Percentiles rank a stretch among this genome's conserved stretches.
phyloP scores from a whole-genome alignment of 305 asterid genomes.

The Stenogyne calaminthoides region DNA sequence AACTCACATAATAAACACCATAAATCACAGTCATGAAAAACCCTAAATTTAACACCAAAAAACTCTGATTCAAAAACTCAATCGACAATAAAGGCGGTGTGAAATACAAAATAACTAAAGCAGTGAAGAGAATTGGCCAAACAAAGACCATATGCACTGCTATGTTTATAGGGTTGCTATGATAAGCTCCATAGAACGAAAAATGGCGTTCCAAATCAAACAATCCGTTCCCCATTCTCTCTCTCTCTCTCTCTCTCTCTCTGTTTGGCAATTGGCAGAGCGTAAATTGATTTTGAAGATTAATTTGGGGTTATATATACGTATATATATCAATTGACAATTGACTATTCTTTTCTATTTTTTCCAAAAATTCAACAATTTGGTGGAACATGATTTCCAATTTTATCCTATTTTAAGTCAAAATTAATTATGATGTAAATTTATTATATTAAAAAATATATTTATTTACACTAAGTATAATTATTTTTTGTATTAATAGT shows the following conservation, averaged over 20 bases:
- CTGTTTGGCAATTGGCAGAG: not conserved
- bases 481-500: too few species aligned
- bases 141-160: conserved; percentile 80
- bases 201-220: conserved; percentile 88
- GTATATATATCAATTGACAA: too few species aligned
- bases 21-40: conserved; percentile 62
- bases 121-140: conserved; percentile 79
- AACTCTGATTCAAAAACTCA: conserved; percentile 36
- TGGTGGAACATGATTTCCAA: too few species aligned
- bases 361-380: too few species aligned
- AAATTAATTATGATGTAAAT: too few species aligned
- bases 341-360: too few species aligned
- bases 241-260: not conserved
- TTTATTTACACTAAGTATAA: too few species aligned
- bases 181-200: conserved; percentile 93
- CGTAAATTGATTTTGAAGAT: not conserved
- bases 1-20: conserved; percentile 57
- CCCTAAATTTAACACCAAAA: conserved; percentile 69
- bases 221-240: conserved; percentile 50
- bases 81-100: conserved; percentile 63
- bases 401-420: too few species aligned
- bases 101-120: conserved; percentile 60
- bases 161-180: conserved; percentile 76
- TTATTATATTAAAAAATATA: too few species aligned
- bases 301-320: not conserved